phyloP scores from a whole-genome alignment of 2,329 filamentous ascomycete species.

The Aspergillus sp. region DNA sequence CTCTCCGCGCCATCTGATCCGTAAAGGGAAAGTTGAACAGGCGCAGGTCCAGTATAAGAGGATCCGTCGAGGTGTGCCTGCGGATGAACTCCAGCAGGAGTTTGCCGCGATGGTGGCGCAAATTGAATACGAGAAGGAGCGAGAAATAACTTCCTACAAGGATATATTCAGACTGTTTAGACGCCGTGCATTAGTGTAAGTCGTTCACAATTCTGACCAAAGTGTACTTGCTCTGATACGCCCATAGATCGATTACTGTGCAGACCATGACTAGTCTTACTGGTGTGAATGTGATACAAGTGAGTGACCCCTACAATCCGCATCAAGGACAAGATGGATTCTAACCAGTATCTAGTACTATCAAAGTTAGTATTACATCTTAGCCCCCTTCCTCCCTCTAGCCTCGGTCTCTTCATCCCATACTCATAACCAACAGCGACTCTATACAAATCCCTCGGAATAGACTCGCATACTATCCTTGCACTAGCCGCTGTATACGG shows the following conservation, averaged over 20 bases:
- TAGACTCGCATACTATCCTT: conserved; percentile 52
- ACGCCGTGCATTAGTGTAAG: conserved; percentile 53
- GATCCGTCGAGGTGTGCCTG: conserved; percentile 51
- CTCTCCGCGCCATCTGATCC: conserved; percentile 57
- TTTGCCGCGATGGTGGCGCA: conserved; percentile 57
- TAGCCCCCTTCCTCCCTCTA: conserved; percentile 5
- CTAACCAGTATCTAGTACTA: conserved; percentile 28
- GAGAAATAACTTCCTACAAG: conserved; percentile 54
- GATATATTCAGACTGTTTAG: conserved; percentile 57
- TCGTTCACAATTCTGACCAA: conserved; percentile 4
- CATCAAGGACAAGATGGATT: not conserved
- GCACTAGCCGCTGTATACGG: conserved; percentile 58
- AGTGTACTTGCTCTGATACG: conserved; percentile 13
- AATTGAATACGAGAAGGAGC: conserved; percentile 59
- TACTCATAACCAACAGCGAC: conserved; percentile 49
- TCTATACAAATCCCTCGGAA: conserved; percentile 57
- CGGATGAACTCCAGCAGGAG: conserved; percentile 51
- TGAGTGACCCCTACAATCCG: conserved; percentile 17
- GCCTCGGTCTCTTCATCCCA: not conserved
- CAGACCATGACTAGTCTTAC: conserved; percentile 61
- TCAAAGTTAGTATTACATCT: conserved; percentile 26
- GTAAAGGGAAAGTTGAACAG: conserved; percentile 51
- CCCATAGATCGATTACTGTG: conserved; percentile 51
- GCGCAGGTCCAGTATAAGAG: conserved; percentile 52
- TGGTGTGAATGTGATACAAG: conserved; percentile 60